These are phyloP conservation scores for Stereocaulon alpinum DNA, from an alignment of 495 filamentous ascomycete genomes.

Conservation along the genomic window DNA sequence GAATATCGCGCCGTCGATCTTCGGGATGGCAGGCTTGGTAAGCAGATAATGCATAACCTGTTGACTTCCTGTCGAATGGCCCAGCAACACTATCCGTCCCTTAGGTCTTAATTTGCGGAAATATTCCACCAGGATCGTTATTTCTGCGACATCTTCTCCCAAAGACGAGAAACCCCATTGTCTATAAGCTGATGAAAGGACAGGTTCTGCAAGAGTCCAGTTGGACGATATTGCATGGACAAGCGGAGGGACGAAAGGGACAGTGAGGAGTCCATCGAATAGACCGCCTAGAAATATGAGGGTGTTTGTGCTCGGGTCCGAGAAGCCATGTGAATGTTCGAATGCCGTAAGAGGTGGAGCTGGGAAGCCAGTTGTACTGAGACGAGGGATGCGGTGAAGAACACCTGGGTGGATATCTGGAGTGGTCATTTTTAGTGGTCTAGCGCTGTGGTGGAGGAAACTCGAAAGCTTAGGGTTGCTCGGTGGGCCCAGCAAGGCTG, in stretches of 20 bases:
- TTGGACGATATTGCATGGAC: constrained; percentile 46
- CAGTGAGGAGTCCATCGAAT: constrained; percentile 64
- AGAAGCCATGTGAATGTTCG: constrained; percentile 13
- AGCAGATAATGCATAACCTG: constrained; percentile 72
- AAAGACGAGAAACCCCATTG: constrained; percentile 67
- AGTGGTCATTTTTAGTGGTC: not conserved
- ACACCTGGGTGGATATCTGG: constrained; percentile 4
- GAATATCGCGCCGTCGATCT: constrained; percentile 69
- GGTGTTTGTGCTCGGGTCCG: constrained; percentile 41
- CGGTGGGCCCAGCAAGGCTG: not conserved
- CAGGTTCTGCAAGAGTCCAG: constrained; percentile 52
- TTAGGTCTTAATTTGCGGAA: constrained; percentile 35
- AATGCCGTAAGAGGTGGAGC: constrained; percentile 17
- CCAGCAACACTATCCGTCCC: constrained; percentile 70
- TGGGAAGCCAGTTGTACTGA: not conserved
- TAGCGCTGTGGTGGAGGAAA: not conserved
- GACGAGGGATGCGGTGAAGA: constrained; percentile 10
- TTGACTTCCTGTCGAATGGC: constrained; percentile 82
- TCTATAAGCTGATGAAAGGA: constrained; percentile 54
- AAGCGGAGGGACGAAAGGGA: constrained; percentile 48
- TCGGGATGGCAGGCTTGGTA: constrained; percentile 28
- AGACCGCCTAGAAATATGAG: constrained; percentile 81
- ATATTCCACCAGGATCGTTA: constrained; percentile 61
- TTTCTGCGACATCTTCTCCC: constrained; percentile 59
- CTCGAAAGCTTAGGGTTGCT: not conserved